Evolutionary conservation across 176 grass and related monocot species (phyloP).

Genomic region (Microstegium vimineum): DNA sequence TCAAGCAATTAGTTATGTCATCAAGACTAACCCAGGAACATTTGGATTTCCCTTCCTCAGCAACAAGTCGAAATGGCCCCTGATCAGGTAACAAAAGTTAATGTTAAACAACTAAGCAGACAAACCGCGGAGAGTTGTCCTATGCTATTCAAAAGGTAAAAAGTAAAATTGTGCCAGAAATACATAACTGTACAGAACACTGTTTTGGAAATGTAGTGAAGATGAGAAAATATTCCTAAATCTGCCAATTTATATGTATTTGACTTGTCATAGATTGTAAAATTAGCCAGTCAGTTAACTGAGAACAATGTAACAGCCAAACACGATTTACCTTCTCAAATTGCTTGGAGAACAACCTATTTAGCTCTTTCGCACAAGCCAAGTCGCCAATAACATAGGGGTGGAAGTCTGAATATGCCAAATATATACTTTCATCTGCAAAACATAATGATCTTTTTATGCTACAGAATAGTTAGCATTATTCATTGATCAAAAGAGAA

Average conservation of each 20-base stretch:
- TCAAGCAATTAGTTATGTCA: conserved; percentile 94
- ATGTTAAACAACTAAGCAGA: conserved; percentile 20
- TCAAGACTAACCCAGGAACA: conserved; percentile 99
- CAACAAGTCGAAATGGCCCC: conserved; percentile 96
- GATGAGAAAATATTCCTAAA: not conserved
- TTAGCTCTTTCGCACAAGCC: conserved; percentile 77
- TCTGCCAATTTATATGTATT: not conserved
- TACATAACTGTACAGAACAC: not conserved
- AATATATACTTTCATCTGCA: conserved; percentile 89
- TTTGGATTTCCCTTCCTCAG: conserved; percentile 96
- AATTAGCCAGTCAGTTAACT: not conserved
- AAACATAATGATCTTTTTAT: conserved; percentile 20
- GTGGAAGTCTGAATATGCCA: conserved; percentile 89
- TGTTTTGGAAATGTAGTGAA: not conserved
- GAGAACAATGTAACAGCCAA: conserved; percentile 2
- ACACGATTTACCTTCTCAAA: conserved; percentile 74
- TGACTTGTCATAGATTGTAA: not conserved
- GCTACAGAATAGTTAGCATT: too few species aligned
- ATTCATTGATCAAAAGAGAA: not conserved
- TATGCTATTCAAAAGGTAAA: not conserved
- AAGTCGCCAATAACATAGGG: conserved; percentile 82
- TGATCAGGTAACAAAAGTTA: conserved; percentile 28
- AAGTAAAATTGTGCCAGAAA: not conserved
- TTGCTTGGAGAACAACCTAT: conserved; percentile 93
- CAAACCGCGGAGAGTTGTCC: not conserved